Evolutionary conservation across 2,329 filamentous ascomycete genomes (phyloP), one percentile per base, ranked within the genome.

Genomic region (Penicillium sp.): DNA sequence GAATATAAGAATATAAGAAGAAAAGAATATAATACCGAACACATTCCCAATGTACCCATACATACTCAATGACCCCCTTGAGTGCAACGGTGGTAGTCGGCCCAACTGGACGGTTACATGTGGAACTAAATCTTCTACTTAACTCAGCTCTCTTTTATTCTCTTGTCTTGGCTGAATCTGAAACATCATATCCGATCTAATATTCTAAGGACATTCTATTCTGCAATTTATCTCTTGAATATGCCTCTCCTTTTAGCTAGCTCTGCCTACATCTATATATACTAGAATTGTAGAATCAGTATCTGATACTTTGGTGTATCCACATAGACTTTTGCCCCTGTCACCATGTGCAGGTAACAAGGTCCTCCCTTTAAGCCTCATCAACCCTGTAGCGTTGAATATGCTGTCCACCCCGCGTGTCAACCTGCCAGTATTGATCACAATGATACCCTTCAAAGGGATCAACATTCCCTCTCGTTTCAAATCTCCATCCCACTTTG

Each of bases 11-110:
- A 34, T 14, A 34, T 5, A 16, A 34, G 14, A 16, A 34, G 7
- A 34, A 2, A 16, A 34, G 20, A 18, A 20, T 39, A 39, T 22
- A 40, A 46, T 31, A 46, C 44, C 4, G 18, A 40, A 16, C 24
- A 40, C 26, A 61, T 62, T 59, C 60, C 53, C 24, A 37, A 34
- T 46, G 57, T 61, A 58, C 45, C 45, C 34, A 47, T 59, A 60
- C 58, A 63, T 63, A 53, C 55, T 58, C 56, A 47, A 66, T 67
- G 60, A 55, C 61, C 63, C 61, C 63, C 63, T 64, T 66, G 65
- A 58, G 62, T 67, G 65, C 63, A 67, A 67, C 65, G 64, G 65
- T 67, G 60, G 65, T 66, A 67, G 58, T 57, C 60, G 59, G 62
- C 59, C 61, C 58, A 61, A 40, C 10, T 13, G 14, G 58, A 66